phyloP scores from a whole-genome alignment of 2,329 filamentous ascomycete genomes.

The Sarocladium oryzae region DNA sequence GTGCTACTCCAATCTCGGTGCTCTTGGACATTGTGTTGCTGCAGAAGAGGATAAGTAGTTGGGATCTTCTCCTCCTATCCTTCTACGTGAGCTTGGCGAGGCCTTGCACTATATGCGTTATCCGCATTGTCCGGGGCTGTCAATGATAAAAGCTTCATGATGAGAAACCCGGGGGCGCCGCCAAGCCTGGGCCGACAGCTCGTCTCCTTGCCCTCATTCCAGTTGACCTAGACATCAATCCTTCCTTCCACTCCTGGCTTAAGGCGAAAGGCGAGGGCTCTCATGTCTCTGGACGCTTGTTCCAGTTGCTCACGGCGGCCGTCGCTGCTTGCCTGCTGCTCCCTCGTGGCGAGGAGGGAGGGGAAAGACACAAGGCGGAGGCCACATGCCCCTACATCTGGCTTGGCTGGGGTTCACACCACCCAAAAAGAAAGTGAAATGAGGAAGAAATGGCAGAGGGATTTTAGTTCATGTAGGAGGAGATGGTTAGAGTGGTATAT shows the following conservation, averaged over 20 bases:
- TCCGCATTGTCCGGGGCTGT: neutral
- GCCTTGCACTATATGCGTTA: neutral
- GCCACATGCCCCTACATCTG: neutral
- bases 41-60: too few relatives aligned
- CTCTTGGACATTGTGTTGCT: neutral
- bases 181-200: neutral
- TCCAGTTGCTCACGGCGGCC: neutral
- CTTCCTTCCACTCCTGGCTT: too few relatives aligned
- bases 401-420: neutral
- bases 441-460: neutral
- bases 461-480: neutral
- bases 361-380: neutral
- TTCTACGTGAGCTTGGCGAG: neutral
- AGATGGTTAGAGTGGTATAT: neutral
- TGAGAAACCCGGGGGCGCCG: neutral
- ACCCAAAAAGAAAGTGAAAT: neutral
- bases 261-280: too few relatives aligned
- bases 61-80: neutral
- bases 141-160: neutral
- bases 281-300: neutral
- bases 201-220: neutral
- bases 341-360: constrained; percentile 2
- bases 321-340: too few relatives aligned
- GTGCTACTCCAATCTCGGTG: too few relatives aligned
- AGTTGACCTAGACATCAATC: constrained; percentile 2